Base-by-base conservation (phyloP, 1,284 basidiomycete species). In the Trichosporon sp. region DNA sequence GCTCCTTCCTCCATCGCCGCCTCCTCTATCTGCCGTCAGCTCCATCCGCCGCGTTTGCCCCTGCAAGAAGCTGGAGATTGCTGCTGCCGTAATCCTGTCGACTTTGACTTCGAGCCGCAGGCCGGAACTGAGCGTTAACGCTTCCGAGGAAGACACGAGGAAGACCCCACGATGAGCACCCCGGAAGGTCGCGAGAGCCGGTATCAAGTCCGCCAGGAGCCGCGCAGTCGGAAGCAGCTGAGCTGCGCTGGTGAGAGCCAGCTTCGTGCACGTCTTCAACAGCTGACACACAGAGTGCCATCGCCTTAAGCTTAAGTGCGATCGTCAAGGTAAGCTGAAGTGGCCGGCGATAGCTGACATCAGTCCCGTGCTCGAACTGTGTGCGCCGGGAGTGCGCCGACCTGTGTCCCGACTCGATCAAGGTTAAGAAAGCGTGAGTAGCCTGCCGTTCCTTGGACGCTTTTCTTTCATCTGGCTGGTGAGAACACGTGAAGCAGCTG, bases 281-380 rank as follows among this genome's bases (percentile, higher is more conserved):
- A 23, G 34, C 64, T 68, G 53, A 68, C 65, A 11, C 2, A n/a
- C 70, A 73, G 72, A 73, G 62, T 73, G 72, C 23, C 72, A 71
- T 35, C 70, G 72, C 1, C 68, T 73, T 32, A 79, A 79, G 65
- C 74, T 79, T 42, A 77, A 76, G 51, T 79, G 77, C 64, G 74
- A 77, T 64, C 69, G 75, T 2, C 62, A 73, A 58, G 66, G 74
- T 75, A 25, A 38, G 70, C 65, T 60, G 2, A n/a, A n/a, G 8
- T 15, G 53, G 1, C 18, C n/a, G 23, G 15, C n/a, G 18, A 3
- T 1, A 29, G 42, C 58, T 63, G 23, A 65, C 51, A 0, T 3
- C 62, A 73, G 74, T 78, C 7, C 79, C 79, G 6, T 80, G 79
- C 63, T 66, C 73, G 0, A 75, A 76, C 64, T 80, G 79, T 34